phyloP scores from a whole-genome alignment of 2,329 filamentous ascomycete genomes.

The Ophiocordyceps camponoti-floridani region DNA sequence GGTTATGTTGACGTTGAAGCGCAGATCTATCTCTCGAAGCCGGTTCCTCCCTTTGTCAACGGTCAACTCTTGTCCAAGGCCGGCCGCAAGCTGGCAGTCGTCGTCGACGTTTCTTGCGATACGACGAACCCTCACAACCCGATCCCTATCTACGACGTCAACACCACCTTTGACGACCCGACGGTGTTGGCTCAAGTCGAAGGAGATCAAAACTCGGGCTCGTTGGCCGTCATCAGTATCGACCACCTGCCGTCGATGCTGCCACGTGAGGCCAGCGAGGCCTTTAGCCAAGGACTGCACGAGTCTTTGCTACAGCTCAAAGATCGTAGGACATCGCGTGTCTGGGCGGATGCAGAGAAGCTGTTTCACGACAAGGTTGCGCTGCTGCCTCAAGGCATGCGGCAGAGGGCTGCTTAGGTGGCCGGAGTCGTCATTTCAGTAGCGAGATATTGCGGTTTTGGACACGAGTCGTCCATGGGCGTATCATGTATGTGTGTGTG shows the following conservation, averaged over 20 bases:
- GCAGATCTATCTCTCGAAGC: slow-evolving; percentile 5
- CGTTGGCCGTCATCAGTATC: slow-evolving; percentile 69
- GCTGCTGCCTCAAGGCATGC: slow-evolving; percentile 32
- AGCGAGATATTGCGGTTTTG: no score
- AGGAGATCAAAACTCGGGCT: slow-evolving; percentile 28
- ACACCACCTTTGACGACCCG: slow-evolving; percentile 78
- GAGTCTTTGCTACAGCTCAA: slow-evolving; percentile 64
- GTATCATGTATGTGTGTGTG: no score
- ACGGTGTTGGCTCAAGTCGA: slow-evolving; percentile 56
- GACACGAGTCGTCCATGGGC: no score
- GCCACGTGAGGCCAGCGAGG: slow-evolving; percentile 72
- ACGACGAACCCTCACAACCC: slow-evolving; percentile 53
- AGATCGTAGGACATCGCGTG: slow-evolving; percentile 50
- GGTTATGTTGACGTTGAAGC: neutral
- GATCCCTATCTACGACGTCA: slow-evolving; percentile 67
- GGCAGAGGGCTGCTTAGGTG: neutral
- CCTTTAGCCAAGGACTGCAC: slow-evolving; percentile 62
- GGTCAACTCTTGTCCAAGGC: slow-evolving; percentile 42
- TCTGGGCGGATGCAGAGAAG: slow-evolving; percentile 77
- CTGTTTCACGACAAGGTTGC: slow-evolving; percentile 70
- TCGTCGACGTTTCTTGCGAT: slow-evolving; percentile 66
- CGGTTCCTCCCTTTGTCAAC: slow-evolving; percentile 56
- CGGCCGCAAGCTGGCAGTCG: slow-evolving; percentile 56
- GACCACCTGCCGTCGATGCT: slow-evolving; percentile 73
- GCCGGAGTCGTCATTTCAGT: no score